A percentile compares a stretch with the other conserved stretches of the same genome.
Conservation (phyloP, 176 grass and related monocot species). For the Aegilops umbellulata region DNA sequence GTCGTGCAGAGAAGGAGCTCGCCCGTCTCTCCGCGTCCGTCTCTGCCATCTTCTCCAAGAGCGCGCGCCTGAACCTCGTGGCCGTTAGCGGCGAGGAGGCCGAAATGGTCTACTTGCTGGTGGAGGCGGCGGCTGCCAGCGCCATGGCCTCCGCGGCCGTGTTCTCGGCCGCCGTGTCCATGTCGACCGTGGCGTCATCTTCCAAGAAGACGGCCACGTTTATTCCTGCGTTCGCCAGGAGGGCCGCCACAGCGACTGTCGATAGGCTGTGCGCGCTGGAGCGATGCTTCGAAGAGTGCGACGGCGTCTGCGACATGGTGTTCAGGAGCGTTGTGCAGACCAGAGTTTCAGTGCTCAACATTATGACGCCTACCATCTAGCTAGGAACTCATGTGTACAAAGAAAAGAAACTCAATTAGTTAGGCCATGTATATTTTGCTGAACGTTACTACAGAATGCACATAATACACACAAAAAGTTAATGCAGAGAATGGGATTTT, state of each 20-base stretch:
- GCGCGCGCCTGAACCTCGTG: neutral
- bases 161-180: neutral
- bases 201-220: neutral
- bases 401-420: neutral
- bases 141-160: constrained; percentile 19
- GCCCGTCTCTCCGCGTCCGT: neutral
- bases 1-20: constrained; percentile 35
- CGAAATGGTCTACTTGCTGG: constrained; percentile 25
- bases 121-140: constrained; percentile 4
- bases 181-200: neutral
- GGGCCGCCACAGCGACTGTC: neutral
- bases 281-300: constrained; percentile 30
- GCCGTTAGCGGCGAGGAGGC: neutral
- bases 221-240: constrained; percentile 2
- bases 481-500: no score
- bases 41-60: neutral
- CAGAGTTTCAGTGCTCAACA: constrained; percentile 58
- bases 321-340: constrained; percentile 44
- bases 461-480: no score
- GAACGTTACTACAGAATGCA: no score
- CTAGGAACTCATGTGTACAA: neutral
- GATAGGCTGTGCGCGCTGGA: constrained; percentile 31
- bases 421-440: no score
- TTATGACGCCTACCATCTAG: constrained; percentile 48
- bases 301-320: constrained; percentile 30